Percentiles rank a stretch among this genome's conserved stretches.
These are phyloP conservation scores for Lactuca sativa DNA, from an alignment of 129 eudicot genomes.

Conservation along the genomic window DNA sequence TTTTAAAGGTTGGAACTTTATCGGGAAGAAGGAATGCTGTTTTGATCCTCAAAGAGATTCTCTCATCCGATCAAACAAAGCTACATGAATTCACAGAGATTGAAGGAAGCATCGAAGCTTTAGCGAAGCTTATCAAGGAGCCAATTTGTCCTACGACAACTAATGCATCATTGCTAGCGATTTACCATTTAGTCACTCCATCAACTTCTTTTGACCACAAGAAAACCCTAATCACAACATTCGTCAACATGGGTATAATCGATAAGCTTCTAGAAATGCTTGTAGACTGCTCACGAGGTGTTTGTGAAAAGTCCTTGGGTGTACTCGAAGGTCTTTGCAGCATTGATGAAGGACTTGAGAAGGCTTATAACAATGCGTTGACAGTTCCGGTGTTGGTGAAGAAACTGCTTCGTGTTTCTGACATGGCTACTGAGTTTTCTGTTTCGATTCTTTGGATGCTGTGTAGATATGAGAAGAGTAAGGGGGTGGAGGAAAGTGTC, in stretches of 20 bases:
- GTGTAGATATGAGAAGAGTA: constrained; percentile 40
- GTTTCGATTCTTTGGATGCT: constrained; percentile 54
- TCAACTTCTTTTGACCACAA: constrained; percentile 29
- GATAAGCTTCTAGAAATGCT: constrained; percentile 54
- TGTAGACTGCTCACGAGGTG: constrained; percentile 43
- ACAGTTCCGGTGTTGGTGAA: constrained; percentile 61
- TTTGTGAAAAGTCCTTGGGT: constrained; percentile 53
- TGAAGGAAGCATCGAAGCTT: constrained; percentile 47
- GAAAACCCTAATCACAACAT: constrained; percentile 14
- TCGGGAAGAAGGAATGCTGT: constrained; percentile 45
- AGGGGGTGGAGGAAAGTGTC: constrained; percentile 31
- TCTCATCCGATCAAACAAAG: constrained; percentile 33
- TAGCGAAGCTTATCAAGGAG: constrained; percentile 43
- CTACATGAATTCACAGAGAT: constrained; percentile 25
- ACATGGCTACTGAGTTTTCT: constrained; percentile 54
- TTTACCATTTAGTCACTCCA: constrained; percentile 52
- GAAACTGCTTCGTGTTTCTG: constrained; percentile 58
- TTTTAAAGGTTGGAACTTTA: constrained; percentile 38
- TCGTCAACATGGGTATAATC: constrained; percentile 40
- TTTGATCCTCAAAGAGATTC: constrained; percentile 36
- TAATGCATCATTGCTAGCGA: constrained; percentile 46
- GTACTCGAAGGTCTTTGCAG: constrained; percentile 52
- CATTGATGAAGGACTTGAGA: constrained; percentile 43
- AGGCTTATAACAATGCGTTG: constrained; percentile 38
- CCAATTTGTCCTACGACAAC: constrained; percentile 56